phyloP scores from a whole-genome alignment of 805 yeast species.

The Saccharomyces kudriavzevii region DNA sequence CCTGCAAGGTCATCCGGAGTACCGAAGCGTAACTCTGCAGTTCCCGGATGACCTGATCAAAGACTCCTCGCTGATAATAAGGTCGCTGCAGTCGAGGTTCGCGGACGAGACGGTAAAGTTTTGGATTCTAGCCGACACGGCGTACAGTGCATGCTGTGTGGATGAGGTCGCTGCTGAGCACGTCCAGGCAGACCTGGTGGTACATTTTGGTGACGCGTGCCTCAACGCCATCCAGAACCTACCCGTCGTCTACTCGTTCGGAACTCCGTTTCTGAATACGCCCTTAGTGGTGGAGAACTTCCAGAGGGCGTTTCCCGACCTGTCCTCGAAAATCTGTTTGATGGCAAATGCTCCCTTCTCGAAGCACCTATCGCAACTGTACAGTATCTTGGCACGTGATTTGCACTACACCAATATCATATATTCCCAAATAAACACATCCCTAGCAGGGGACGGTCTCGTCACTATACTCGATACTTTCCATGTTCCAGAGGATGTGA shows the following conservation, averaged over 20 bases:
- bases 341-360: conserved; percentile 74
- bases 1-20: conserved; percentile 32
- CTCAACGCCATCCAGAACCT: conserved; percentile 65
- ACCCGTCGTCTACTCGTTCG: conserved; percentile 75
- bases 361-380: conserved; percentile 35
- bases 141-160: conserved; percentile 90
- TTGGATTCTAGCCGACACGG: conserved; percentile 90
- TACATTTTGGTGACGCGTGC: conserved; percentile 95
- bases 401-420: conserved; percentile 31
- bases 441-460: background rate
- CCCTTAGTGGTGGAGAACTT: conserved; percentile 35
- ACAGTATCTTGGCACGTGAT: conserved; percentile 22
- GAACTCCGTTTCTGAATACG: conserved; percentile 50
- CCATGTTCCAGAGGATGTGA: background rate
- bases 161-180: conserved; percentile 97
- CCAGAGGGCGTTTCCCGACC: conserved; percentile 34
- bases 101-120: conserved; percentile 32
- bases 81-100: conserved; percentile 39
- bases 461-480: background rate
- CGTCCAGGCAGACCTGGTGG: conserved; percentile 72
- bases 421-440: conserved; percentile 35
- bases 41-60: conserved; percentile 77
- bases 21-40: conserved; percentile 64
- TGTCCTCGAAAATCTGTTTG: conserved; percentile 41
- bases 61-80: conserved; percentile 68